A percentile compares a stretch with the other conserved stretches of the same genome.
Conservation (phyloP, 164 flowering plant species). For the Warburgia ugandensis region DNA sequence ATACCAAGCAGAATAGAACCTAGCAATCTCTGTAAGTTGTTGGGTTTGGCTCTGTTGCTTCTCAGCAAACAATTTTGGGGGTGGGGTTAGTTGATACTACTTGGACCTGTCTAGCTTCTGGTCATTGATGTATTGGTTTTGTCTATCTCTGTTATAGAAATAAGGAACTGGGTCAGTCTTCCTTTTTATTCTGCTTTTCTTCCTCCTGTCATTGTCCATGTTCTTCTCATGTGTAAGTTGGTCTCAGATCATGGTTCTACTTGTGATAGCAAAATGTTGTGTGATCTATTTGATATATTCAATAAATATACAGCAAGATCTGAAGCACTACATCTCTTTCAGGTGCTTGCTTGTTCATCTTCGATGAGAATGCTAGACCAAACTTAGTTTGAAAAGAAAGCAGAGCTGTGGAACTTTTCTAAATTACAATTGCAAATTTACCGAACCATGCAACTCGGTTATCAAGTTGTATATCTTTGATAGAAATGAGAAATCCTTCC, state of each 20-base stretch:
- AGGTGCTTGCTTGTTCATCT: too few relatives aligned
- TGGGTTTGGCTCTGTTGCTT: too few relatives aligned
- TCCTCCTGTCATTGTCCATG: constrained; percentile 17
- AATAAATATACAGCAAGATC: constrained; percentile 7
- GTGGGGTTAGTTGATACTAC: constrained; percentile 13
- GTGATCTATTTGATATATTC: constrained; percentile 1
- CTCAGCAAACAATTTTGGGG: constrained; percentile 23
- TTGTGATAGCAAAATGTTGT: constrained; percentile 1
- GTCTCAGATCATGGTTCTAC: constrained; percentile 3
- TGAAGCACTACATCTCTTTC: background rate
- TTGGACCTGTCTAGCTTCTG: constrained; percentile 22
- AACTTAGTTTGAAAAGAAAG: too few relatives aligned
- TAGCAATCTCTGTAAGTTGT: too few relatives aligned
- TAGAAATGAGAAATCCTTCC: background rate
- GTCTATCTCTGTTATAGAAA: constrained; percentile 37
- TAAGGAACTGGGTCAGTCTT: constrained; percentile 42
- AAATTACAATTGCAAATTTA: background rate
- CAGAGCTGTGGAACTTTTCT: background rate
- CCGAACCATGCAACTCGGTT: background rate
- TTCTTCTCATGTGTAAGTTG: constrained; percentile 6
- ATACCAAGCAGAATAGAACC: constrained; percentile 47
- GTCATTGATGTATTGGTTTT: constrained; percentile 31
- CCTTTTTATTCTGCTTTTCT: constrained; percentile 6
- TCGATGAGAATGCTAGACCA: too few relatives aligned
- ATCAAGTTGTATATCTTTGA: background rate